phyloP scores from a whole-genome alignment of 345 rosid genomes.

The Lumnitzera littorea region DNA sequence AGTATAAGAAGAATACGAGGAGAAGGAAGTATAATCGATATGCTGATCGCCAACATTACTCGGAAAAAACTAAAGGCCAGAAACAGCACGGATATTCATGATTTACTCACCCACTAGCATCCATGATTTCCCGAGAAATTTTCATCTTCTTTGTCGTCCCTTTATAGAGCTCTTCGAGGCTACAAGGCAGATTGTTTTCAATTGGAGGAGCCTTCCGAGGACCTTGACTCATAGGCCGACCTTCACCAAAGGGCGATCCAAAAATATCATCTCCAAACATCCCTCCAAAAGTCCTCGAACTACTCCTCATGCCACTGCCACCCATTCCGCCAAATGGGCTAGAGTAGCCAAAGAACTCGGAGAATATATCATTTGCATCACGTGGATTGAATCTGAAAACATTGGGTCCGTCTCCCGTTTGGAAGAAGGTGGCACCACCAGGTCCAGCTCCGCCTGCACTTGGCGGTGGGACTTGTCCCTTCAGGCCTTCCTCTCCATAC shows the following conservation, averaged over 20 bases:
- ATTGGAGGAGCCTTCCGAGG: conserved; percentile 52
- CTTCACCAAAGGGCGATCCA: conserved; percentile 34
- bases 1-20: too few species aligned
- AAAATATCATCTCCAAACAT: conserved; percentile 67
- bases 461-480: conserved; percentile 70
- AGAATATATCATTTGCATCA: conserved; percentile 63
- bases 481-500: conserved; percentile 81
- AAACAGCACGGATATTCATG: neutral
- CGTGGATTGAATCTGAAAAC: conserved; percentile 60
- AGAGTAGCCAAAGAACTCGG: conserved; percentile 59
- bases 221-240: conserved; percentile 33
- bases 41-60: neutral
- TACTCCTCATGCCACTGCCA: conserved; percentile 28
- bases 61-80: neutral
- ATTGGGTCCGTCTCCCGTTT: conserved; percentile 58
- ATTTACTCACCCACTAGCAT: conserved; percentile 55
- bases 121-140: conserved; percentile 71
- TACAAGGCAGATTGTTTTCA: conserved; percentile 51
- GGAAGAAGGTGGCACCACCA: conserved; percentile 62
- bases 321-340: conserved; percentile 52
- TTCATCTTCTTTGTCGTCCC: conserved; percentile 80
- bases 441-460: conserved; percentile 45
- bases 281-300: conserved; percentile 37
- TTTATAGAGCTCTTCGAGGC: conserved; percentile 68
- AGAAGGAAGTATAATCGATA: neutral